Base-by-base conservation (phyloP, 768 basidiomycete species). In the Ramaria sp. region DNA sequence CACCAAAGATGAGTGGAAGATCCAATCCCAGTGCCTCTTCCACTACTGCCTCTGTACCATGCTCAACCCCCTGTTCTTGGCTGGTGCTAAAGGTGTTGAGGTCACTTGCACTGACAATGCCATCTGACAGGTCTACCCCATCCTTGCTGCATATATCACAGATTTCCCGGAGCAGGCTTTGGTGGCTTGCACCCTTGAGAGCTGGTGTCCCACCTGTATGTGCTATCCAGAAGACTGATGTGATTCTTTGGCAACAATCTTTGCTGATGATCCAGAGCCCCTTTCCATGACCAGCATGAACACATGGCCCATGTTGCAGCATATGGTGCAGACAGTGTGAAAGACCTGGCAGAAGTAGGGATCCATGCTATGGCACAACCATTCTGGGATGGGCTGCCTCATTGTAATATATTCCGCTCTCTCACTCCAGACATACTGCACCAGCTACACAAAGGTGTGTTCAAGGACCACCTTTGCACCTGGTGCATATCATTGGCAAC, bases 91-190 rank as follows among this genome's bases (percentile, higher is more conserved):
- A 0, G 75, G 75, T 0, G 62, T 74, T 0, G 41, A 59, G 0
- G 70, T 75, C 62, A 61, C 39, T 0, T 66, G 71, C 59, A 71
- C 72, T 0, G 73, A 77, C 65, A 71, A 75, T 0, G 7, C 57
- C 0, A 27, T 67, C 0, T 66, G 69, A 0, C 62, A 62, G 1
- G 59, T 67, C 11, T 67, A 70, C 59, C 74, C 75, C 0, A 71
- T 79, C 45, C 59, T 78, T 2, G 74, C 76, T 0, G 62, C 64
- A 0, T 71, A 69, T 58, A 61, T 72, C 7, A 70, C 69, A 0
- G 73, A 78, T 61, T 72, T 76, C 56, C 77, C 76, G 0, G 75
- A 79, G 57, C 76, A 78, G 55, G 65, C 71, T 13, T 68, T 78
- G 0, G 67, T 71, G 0, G 68, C 61, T 20, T 62, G 64, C 54